Evolutionary conservation across 257 asterid species (phyloP), one percentile per base, ranked within the genome.

Genomic region (Echites panduratus): DNA sequence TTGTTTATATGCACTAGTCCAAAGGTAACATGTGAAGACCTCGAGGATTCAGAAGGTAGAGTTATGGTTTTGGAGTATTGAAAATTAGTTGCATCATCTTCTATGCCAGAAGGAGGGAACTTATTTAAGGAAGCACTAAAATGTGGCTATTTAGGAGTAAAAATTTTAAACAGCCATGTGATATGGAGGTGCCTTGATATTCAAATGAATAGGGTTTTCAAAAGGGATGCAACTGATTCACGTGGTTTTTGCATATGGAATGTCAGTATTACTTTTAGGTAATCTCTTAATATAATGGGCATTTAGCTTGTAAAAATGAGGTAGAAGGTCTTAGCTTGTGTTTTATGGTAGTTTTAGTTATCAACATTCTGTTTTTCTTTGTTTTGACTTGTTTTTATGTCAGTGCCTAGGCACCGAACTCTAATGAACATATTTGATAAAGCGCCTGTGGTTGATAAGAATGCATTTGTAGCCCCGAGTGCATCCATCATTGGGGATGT

Each of bases 341-440:
- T 24, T 53, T 27, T 2, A 5, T 16, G 44, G 45, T 62, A 14
- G n/a, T 26, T 13, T 11, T 26, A 59, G 4, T 52, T 32, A n/a
- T 48, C 20, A 32, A 16, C 6, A 24, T 24, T 38, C 54, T 67
- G 70, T 24, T 16, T 32, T 40, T 47, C 11, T 48, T 45, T 72
- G 62, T 13, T 48, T 26, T 70, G 29, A 65, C 40, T 16, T 66
- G 48, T 78, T 82, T 72, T 3, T 44, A n/a, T 8, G 2, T 71
- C 76, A 91, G 97, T 91, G 80, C 87, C 97, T 32, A 87, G 92
- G 87, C 97, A 91, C 75, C 89, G 90, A n/a, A 91, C 95, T 65
- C 79, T 89, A 80, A 86, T 91, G 96, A 79, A 86, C 73, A 5
- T 89, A 67, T 75, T 84, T 61, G 93, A 86, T 78, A 91, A 86